Evolutionary conservation across 768 basidiomycete genomes (phyloP), one percentile per base, ranked within the genome.

Genomic region (Ramaria sp.): DNA sequence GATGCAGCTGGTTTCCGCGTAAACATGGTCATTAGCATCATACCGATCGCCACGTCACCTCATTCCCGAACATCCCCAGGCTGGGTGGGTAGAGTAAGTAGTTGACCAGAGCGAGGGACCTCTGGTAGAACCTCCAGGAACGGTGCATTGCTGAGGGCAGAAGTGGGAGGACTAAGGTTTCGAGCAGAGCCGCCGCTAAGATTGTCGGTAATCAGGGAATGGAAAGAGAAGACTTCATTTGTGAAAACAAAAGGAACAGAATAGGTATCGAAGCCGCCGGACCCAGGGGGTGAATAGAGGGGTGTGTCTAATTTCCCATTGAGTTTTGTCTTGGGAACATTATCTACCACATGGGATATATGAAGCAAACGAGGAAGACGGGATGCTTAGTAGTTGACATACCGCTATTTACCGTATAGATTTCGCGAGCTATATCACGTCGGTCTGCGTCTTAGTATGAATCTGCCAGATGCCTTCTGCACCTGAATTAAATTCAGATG

Each of bases 191-290:
- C 45, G 27, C 48, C 25, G 32, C 1, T 12, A 5, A n/a, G 13
- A 9, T n/a, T 18, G 50, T 8, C 5, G 5, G n/a, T 16, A 22
- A 15, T 41, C 13, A 38, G 51, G 5, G 51, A 42, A 25, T 52
- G 42, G 42, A 52, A 52, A 5, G 51, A 37, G 7, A 52, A 28
- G 13, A 52, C 32, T 38, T 38, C 51, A 27, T 52, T 38, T 4
- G 25, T 37, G 3, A 52, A 43, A 8, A 39, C 25, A 28, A 52
- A 42, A 0, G 51, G 51, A 10, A 39, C 20, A 28, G 38, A 52
- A 3, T 16, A 22, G 12, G 38, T 27, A 24, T 52, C 39, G 36
- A 42, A 24, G n/a, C 15, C 51, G 39, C 51, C 30, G 32, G 51
- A 41, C 25, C n/a, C 27, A 20, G 6, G 51, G 51, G n/a, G 38